phyloP scores from a whole-genome alignment of 2,329 filamentous ascomycete genomes.

The Alternaria rosae region DNA sequence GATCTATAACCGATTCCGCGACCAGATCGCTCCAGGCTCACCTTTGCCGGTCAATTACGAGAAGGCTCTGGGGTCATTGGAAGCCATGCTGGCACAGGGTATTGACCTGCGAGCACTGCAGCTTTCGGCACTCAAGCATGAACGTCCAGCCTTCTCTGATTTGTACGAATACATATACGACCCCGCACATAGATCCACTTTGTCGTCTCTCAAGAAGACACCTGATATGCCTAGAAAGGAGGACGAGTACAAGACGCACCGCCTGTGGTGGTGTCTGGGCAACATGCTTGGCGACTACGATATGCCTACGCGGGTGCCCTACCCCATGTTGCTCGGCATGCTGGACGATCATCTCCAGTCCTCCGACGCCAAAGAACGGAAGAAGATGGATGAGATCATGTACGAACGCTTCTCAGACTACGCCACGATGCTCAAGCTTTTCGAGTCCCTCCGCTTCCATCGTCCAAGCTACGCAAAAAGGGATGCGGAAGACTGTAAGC shows the following conservation, averaged over 20 bases:
- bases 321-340: slow-evolving; percentile 19
- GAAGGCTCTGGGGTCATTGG: slow-evolving; percentile 14
- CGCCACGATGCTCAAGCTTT: slow-evolving; percentile 15
- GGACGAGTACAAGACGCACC: background rate
- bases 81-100: slow-evolving; percentile 13
- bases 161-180: background rate
- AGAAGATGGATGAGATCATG: slow-evolving; percentile 20
- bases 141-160: slow-evolving; percentile 20
- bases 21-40: slow-evolving; percentile 9
- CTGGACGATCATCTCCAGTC: slow-evolving; percentile 23
- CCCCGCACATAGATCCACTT: no score
- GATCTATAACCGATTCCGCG: slow-evolving; percentile 9
- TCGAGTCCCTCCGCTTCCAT: slow-evolving; percentile 19
- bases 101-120: slow-evolving; percentile 8
- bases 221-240: no score
- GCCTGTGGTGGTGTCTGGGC: slow-evolving; percentile 17
- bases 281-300: slow-evolving; percentile 19
- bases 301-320: slow-evolving; percentile 6
- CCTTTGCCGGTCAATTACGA: slow-evolving; percentile 18
- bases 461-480: slow-evolving; percentile 13
- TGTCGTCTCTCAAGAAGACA: no score
- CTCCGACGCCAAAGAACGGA: slow-evolving; percentile 4
- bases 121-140: slow-evolving; percentile 8
- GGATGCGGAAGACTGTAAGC: background rate
- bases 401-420: slow-evolving; percentile 24